Base-by-base conservation (phyloP, 2,329 filamentous ascomycete genomes). In the Scedosporium minutisporum region DNA sequence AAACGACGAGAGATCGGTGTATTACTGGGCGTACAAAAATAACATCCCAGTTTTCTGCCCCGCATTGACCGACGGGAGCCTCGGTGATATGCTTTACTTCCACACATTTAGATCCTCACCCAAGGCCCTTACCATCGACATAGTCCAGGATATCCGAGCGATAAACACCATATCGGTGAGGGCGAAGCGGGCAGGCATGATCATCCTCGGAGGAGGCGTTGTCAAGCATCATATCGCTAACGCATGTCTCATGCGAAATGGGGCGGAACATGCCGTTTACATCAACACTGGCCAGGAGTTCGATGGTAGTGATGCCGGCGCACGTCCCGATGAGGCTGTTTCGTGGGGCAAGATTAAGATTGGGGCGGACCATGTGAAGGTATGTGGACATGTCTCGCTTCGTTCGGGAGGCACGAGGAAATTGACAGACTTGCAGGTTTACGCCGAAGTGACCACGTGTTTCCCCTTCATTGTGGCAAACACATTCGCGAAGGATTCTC, bases 201-300 rank as follows among this genome's bases (percentile, higher is more conserved):
- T 99, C 68, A 91, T 99, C 63, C 80, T 99, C 0, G 95, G 95
- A 0, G 95, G 95, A 6, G 95, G 95, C 0, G 79, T 99, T n/a
- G 84, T 99, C 69, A 99, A 99, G 78, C 95, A 99, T 71, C 95
- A 99, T 74, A 97, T 99, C 71, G 93, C 95, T 60, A 99, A 99
- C 73, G 95, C 95, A 2, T 96, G 92, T 69, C 75, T 99, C 69
- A 97, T 99, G 95, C 86, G 95, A 59, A 99, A 99, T 70, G 95
- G 95, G 1, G 95, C 95, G 16, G 95, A 99, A 74, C 93, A 90
- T 65, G 95, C 95, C 1, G 95, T 99, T 1, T 99, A 96, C 73
- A 91, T 99, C 75, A 99, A 99, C 75, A 99, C 95, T 1, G 95
- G 87, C 0, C 92, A 97, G 73, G 95, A 99, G 73, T 99, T 97